A percentile compares a stretch with the other conserved stretches of the same genome.
phyloP scores from a whole-genome alignment of 352 stramenopile species.

The Elongisporangium undulatum region DNA sequence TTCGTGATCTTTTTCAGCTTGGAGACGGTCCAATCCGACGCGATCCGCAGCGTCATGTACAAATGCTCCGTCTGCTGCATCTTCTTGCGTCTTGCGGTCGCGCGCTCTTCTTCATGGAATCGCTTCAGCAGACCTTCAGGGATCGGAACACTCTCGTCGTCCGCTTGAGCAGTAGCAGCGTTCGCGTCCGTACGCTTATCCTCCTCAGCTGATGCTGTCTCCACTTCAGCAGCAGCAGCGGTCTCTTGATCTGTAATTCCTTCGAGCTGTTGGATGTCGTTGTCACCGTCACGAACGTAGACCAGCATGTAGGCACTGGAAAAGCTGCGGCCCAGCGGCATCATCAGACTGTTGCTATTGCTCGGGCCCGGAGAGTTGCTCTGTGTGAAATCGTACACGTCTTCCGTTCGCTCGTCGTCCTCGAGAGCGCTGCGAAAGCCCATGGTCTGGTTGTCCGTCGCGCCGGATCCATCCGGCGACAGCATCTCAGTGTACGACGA shows the following conservation, averaged over 20 bases:
- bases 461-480: conserved; percentile 28
- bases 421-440: conserved; percentile 1
- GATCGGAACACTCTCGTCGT: conserved; percentile 39
- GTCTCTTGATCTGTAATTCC: background rate
- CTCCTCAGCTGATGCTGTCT: conserved; percentile 10
- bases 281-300: conserved; percentile 75
- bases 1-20: conserved; percentile 75
- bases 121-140: conserved; percentile 48
- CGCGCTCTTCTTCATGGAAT: conserved; percentile 80
- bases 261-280: conserved; percentile 44
- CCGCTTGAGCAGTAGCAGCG: background rate
- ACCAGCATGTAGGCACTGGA: conserved; percentile 89
- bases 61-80: conserved; percentile 77
- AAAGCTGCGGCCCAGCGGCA: conserved; percentile 61
- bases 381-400: conserved; percentile 37
- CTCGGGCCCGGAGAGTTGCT: conserved; percentile 3
- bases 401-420: conserved; percentile 10
- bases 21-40: conserved; percentile 60
- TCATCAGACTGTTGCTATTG: conserved; percentile 28
- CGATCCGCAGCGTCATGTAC: conserved; percentile 78
- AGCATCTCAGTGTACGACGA: conserved; percentile 39
- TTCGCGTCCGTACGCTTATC: conserved; percentile 9
- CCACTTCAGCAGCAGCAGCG: background rate
- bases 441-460: background rate
- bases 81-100: conserved; percentile 63